Evolutionary conservation across 176 grass and related monocot genomes (phyloP).

Genomic region (Oryza meyeriana): DNA sequence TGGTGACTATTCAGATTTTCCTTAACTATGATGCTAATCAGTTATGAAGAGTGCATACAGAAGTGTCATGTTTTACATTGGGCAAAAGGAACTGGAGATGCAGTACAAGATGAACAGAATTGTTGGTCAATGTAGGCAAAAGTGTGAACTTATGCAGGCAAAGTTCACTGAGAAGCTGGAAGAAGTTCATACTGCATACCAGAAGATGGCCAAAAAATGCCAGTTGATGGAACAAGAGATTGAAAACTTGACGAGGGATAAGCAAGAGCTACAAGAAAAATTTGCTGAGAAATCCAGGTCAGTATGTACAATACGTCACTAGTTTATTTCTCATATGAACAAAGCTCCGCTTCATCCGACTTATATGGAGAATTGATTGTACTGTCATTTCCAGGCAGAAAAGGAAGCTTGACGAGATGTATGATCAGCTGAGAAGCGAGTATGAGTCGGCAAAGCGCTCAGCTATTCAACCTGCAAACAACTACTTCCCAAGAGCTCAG

Average conservation of each 20-base stretch:
- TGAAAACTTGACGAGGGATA: conserved; percentile 81
- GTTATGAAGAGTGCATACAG: conserved; percentile 89
- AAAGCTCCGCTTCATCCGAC: conserved; percentile 3
- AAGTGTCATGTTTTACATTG: conserved; percentile 90
- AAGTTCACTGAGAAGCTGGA: conserved; percentile 92
- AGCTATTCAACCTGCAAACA: conserved; percentile 70
- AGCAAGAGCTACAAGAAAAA: conserved; percentile 93
- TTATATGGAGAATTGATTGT: conserved; percentile 6
- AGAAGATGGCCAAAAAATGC: conserved; percentile 88
- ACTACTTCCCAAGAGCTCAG: conserved; percentile 61
- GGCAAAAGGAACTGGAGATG: conserved; percentile 94
- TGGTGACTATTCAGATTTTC: background rate
- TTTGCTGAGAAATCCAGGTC: conserved; percentile 95
- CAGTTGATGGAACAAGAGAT: conserved; percentile 82
- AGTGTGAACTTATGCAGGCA: conserved; percentile 77
- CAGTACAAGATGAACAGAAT: conserved; percentile 87
- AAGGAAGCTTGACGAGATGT: conserved; percentile 92
- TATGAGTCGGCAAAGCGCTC: conserved; percentile 70
- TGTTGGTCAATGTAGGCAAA: conserved; percentile 70
- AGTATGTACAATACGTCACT: background rate
- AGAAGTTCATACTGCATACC: conserved; percentile 73
- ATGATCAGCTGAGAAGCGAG: conserved; percentile 78
- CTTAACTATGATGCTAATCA: conserved; percentile 43
- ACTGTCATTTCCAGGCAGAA: conserved; percentile 62
- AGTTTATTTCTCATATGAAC: background rate